phyloP scores from a whole-genome alignment of 345 rosid species.

The Diplotaxis tenuifolia region DNA sequence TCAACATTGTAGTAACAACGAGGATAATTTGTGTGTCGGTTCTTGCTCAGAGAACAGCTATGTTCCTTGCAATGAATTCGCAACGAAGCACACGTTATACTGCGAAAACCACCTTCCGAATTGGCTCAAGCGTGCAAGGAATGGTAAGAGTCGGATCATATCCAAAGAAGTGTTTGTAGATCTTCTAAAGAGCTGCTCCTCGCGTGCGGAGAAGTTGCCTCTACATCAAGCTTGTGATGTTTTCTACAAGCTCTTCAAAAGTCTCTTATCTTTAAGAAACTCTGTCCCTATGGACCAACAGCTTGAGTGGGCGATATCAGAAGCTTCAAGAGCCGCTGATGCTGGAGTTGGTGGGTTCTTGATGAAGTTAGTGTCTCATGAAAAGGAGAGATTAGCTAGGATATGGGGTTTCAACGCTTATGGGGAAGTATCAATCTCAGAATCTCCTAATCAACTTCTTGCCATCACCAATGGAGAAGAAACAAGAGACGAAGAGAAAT shows the following conservation, averaged over 20 bases:
- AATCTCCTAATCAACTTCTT: constrained; percentile 46
- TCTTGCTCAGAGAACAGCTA: constrained; percentile 46
- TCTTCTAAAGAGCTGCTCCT: constrained; percentile 59
- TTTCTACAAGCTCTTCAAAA: constrained; percentile 90
- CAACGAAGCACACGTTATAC: constrained; percentile 72
- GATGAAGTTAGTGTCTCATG: constrained; percentile 66
- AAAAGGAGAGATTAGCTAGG: constrained; percentile 68
- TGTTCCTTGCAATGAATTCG: constrained; percentile 59
- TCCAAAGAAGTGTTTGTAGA: constrained; percentile 83
- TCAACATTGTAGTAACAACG: constrained; percentile 47
- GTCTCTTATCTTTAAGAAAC: constrained; percentile 83
- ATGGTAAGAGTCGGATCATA: constrained; percentile 93
- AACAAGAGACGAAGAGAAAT: constrained; percentile 68
- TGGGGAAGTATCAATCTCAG: constrained; percentile 45
- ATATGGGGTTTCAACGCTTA: constrained; percentile 65
- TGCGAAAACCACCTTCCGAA: constrained; percentile 95
- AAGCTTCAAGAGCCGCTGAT: constrained; percentile 64
- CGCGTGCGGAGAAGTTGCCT: constrained; percentile 58
- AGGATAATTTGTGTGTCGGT: constrained; percentile 62
- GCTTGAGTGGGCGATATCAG: constrained; percentile 91
- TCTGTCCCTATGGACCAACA: constrained; percentile 89
- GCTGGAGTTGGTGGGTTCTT: constrained; percentile 61
- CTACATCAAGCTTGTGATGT: constrained; percentile 95
- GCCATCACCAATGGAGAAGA: constrained; percentile 37
- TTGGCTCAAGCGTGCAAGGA: constrained; percentile 99